phyloP scores from a whole-genome alignment of 2,329 filamentous ascomycete genomes.

The Endocalyx cinctus region DNA sequence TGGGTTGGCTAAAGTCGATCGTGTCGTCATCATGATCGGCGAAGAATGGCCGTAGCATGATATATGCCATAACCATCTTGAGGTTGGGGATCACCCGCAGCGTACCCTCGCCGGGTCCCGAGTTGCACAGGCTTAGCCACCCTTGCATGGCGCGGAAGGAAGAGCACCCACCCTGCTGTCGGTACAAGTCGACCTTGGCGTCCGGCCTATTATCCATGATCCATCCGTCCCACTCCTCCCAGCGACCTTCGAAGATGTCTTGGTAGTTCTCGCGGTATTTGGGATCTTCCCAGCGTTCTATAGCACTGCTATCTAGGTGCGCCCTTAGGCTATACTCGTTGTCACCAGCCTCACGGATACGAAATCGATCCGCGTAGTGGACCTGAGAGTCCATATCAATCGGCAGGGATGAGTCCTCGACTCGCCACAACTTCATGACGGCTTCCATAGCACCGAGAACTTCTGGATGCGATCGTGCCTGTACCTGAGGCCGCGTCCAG shows the following conservation, averaged over 20 bases:
- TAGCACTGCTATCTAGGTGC: constrained; percentile 69
- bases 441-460: no score
- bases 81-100: constrained; percentile 76
- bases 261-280: constrained; percentile 72
- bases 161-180: constrained; percentile 73
- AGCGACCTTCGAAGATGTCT: constrained; percentile 66
- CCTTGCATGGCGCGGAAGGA: constrained; percentile 88
- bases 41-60: constrained; percentile 82
- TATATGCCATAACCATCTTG: constrained; percentile 71
- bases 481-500: no score
- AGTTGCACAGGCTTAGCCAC: constrained; percentile 74
- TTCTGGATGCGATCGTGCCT: no score
- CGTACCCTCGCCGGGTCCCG: constrained; percentile 68
- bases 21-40: no score
- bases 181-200: constrained; percentile 72
- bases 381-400: no score
- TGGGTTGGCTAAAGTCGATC: no score
- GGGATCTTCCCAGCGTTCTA: constrained; percentile 69
- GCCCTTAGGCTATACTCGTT: constrained; percentile 63
- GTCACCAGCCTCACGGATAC: constrained; percentile 67
- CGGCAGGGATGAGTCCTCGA: no score
- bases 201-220: constrained; percentile 65
- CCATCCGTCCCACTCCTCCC: constrained; percentile 80
- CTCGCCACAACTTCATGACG: no score
- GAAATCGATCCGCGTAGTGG: constrained; percentile 68